Conservation (phyloP, 2,329 filamentous ascomycete species). For the Phyllosticta capitalensis region DNA sequence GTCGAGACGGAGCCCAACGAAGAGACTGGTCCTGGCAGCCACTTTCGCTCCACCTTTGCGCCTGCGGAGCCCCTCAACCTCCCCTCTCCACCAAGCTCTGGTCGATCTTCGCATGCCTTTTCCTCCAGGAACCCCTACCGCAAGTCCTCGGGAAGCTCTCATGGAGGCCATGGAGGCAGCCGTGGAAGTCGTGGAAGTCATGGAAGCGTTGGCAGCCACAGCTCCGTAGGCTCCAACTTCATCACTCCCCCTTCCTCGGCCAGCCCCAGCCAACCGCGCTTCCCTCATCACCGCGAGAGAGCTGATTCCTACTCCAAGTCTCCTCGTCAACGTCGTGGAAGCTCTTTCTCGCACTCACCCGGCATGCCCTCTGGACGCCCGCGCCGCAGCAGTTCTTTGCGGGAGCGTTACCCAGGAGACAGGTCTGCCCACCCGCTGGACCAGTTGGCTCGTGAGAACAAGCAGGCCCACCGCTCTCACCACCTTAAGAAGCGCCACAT, state of each 20-base stretch:
- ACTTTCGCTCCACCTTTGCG: slow-evolving; percentile 41
- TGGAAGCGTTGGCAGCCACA: slow-evolving; percentile 19
- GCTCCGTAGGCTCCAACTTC: slow-evolving; percentile 27
- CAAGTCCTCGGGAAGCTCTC: slow-evolving; percentile 14
- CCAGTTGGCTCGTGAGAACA: slow-evolving; percentile 52
- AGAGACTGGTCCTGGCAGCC: slow-evolving; percentile 55
- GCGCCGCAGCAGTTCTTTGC: slow-evolving; percentile 44
- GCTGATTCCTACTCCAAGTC: slow-evolving; percentile 22
- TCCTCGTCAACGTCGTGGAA: slow-evolving; percentile 24
- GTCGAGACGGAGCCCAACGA: slow-evolving; percentile 57
- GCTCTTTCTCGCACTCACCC: slow-evolving; percentile 20
- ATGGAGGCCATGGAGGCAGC: slow-evolving; percentile 13
- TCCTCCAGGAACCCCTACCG: slow-evolving; percentile 37
- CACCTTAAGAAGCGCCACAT: slow-evolving; percentile 58
- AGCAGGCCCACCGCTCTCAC: slow-evolving; percentile 55
- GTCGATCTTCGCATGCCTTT: slow-evolving; percentile 21
- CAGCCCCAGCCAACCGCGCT: slow-evolving; percentile 38
- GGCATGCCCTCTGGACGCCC: slow-evolving; percentile 20
- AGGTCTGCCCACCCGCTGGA: slow-evolving; percentile 58
- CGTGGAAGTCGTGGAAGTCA: not conserved
- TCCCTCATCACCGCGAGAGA: slow-evolving; percentile 24
- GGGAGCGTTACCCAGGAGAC: slow-evolving; percentile 54
- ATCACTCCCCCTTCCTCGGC: slow-evolving; percentile 47
- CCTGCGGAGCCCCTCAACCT: slow-evolving; percentile 16
- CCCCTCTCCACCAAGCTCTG: slow-evolving; percentile 23